Percentiles rank a stretch among this genome's conserved stretches.
phyloP scores from a whole-genome alignment of 2,329 filamentous ascomycete species.

The Colletotrichum noveboracense region DNA sequence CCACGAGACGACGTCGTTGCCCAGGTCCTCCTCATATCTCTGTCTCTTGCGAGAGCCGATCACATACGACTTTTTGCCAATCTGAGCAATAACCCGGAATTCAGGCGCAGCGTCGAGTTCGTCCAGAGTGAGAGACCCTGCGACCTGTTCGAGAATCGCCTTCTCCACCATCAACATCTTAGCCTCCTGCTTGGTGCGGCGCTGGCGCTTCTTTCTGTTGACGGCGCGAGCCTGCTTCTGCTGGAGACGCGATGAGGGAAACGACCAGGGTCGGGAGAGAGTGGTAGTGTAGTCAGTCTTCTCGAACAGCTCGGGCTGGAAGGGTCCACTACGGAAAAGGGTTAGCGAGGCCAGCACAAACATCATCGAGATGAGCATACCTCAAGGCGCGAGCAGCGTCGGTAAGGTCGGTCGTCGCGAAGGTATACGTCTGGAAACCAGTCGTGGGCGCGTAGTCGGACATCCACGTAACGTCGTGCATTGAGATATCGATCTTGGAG shows the following conservation, averaged over 20 bases:
- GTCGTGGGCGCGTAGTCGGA: background rate
- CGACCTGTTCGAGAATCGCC: background rate
- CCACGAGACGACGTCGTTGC: background rate
- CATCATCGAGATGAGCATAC: background rate
- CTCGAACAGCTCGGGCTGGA: background rate
- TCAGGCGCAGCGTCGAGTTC: constrained; percentile 9
- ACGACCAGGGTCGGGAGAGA: background rate
- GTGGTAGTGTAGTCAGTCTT: background rate
- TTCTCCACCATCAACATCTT: background rate
- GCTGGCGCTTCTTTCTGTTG: background rate
- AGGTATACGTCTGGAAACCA: background rate
- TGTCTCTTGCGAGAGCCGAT: constrained; percentile 12
- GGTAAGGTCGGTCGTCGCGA: background rate
- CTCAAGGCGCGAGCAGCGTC: background rate
- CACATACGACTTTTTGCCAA: background rate
- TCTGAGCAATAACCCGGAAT: background rate
- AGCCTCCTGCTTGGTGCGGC: background rate
- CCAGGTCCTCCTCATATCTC: background rate
- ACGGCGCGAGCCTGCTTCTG: background rate
- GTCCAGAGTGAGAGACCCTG: background rate
- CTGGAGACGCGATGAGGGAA: background rate
- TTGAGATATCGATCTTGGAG: background rate
- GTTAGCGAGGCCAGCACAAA: background rate
- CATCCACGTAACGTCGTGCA: constrained; percentile 12
- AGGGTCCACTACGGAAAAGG: background rate